These are phyloP conservation scores for Leishmania gerbilli DNA, from an alignment of 208 protist genomes.

Conservation along the genomic window DNA sequence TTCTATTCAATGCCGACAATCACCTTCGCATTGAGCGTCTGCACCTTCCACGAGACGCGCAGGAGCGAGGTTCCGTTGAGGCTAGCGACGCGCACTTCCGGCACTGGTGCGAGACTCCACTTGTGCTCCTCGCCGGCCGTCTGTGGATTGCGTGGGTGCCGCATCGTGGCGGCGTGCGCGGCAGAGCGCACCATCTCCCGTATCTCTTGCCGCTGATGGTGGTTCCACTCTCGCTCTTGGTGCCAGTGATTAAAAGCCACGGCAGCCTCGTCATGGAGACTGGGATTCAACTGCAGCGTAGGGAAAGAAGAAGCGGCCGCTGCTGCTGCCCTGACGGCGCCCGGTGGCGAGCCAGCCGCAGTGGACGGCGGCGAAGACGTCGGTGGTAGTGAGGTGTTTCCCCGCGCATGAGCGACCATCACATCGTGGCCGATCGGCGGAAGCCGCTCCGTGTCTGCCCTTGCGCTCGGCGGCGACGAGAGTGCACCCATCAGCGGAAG, in stretches of 20 bases:
- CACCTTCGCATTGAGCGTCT: constrained; percentile 44
- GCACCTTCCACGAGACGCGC: constrained; percentile 40
- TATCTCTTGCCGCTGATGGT: constrained; percentile 44
- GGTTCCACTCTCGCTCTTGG: constrained; percentile 31
- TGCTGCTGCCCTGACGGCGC: background rate
- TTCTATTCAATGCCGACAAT: constrained; percentile 46
- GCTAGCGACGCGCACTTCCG: constrained; percentile 32
- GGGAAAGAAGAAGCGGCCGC: background rate
- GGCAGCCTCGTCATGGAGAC: constrained; percentile 18
- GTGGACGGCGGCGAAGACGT: background rate
- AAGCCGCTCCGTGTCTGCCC: background rate
- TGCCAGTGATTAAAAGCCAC: constrained; percentile 18
- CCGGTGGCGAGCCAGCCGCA: background rate
- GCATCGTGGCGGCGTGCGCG: constrained; percentile 37
- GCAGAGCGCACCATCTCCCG: constrained; percentile 42
- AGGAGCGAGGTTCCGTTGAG: constrained; percentile 4
- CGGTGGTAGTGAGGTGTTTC: background rate
- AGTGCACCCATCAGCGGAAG: constrained; percentile 18
- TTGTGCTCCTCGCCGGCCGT: constrained; percentile 33
- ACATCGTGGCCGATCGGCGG: background rate
- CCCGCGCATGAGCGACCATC: background rate
- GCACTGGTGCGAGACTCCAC: constrained; percentile 38
- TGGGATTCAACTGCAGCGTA: constrained; percentile 13
- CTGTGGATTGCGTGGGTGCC: constrained; percentile 32
- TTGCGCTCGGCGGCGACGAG: constrained; percentile 1